Percentiles rank a stretch among this genome's conserved stretches.
These are phyloP conservation scores for Ustilago vetiveriae DNA, from an alignment of 1,284 basidiomycete genomes.

Conservation along the genomic window DNA sequence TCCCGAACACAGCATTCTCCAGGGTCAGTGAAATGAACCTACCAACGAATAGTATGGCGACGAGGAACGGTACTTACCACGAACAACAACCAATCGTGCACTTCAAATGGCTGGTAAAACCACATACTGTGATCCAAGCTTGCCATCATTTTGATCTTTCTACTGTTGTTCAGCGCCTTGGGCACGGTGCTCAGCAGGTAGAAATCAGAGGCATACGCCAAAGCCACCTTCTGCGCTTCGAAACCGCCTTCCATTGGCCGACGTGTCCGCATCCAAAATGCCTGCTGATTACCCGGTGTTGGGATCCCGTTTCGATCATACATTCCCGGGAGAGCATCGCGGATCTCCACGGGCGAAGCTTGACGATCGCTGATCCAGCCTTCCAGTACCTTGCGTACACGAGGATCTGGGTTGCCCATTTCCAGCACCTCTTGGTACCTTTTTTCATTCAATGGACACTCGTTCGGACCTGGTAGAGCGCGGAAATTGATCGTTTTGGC, in stretches of 20 bases:
- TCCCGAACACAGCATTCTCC: too few relatives aligned
- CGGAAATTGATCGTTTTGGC: conserved; percentile 33
- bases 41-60: too few relatives aligned
- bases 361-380: conserved; percentile 54
- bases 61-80: conserved; percentile 53
- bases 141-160: conserved; percentile 63
- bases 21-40: too few relatives aligned
- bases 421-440: conserved; percentile 50
- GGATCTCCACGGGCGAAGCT: conserved; percentile 59
- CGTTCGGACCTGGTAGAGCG: conserved; percentile 40
- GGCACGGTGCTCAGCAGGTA: conserved; percentile 58
- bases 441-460: conserved; percentile 51
- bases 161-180: conserved; percentile 52
- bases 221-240: conserved; percentile 61
- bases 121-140: conserved; percentile 65
- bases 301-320: conserved; percentile 56
- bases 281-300: conserved; percentile 58
- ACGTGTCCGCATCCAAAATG: conserved; percentile 63
- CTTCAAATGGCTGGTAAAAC: conserved; percentile 62
- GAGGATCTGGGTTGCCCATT: conserved; percentile 16
- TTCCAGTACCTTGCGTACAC: conserved; percentile 38
- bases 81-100: conserved; percentile 62
- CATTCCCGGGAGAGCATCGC: conserved; percentile 61
- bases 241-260: conserved; percentile 38
- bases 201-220: conserved; percentile 62